Conservation (phyloP, 1,284 basidiomycete genomes). For the Trametes sp. region DNA sequence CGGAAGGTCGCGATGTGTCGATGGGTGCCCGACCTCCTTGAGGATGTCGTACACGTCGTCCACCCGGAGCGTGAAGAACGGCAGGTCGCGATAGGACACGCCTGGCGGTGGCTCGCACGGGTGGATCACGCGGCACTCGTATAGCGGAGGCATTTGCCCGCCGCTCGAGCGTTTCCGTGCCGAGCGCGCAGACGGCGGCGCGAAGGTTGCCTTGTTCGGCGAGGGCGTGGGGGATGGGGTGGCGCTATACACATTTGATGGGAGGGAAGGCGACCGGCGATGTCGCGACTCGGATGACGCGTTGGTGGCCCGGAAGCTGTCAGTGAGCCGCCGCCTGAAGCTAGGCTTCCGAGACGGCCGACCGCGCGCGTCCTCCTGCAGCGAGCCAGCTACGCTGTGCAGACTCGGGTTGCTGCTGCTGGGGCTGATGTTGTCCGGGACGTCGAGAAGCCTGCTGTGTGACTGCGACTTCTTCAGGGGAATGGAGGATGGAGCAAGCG, state of each 20-base stretch:
- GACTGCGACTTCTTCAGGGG: conserved; percentile 46
- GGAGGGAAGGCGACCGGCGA: conserved; percentile 41
- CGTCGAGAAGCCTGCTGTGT: conserved; percentile 43
- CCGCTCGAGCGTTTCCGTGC: conserved; percentile 45
- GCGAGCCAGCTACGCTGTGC: conserved; percentile 27
- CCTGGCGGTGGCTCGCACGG: conserved; percentile 67
- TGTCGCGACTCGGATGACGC: conserved; percentile 33
- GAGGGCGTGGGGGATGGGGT: conserved; percentile 33
- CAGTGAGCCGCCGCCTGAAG: conserved; percentile 54
- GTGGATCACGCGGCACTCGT: conserved; percentile 71
- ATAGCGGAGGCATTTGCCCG: conserved; percentile 51
- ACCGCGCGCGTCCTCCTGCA: conserved; percentile 48
- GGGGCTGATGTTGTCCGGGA: conserved; percentile 28
- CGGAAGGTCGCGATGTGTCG: conserved; percentile 70
- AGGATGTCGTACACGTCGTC: conserved; percentile 72
- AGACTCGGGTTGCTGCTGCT: conserved; percentile 32
- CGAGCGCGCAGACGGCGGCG: conserved; percentile 29
- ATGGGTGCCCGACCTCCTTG: conserved; percentile 79
- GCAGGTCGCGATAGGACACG: conserved; percentile 73
- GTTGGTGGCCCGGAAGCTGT: conserved; percentile 46
- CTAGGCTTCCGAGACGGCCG: conserved; percentile 53
- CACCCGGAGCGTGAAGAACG: conserved; percentile 71
- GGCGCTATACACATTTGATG: conserved; percentile 24
- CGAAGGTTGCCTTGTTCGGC: conserved; percentile 31
- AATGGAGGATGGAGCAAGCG: conserved; percentile 40